Evolutionary conservation across 2,329 filamentous ascomycete species (phyloP).

Genomic region (Akanthomyces lecanii): DNA sequence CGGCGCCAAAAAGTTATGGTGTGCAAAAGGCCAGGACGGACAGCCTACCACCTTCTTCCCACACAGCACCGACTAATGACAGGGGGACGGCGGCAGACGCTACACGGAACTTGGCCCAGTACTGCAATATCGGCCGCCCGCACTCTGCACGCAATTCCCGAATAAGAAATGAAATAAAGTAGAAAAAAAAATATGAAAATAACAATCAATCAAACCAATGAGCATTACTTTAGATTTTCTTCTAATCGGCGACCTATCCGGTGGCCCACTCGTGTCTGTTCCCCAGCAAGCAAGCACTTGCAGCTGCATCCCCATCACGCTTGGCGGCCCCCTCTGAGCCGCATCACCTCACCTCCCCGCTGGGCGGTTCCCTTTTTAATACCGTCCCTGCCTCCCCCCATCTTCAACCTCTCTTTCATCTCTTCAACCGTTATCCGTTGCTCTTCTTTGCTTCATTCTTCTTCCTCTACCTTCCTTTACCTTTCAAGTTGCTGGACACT

Average conservation of each 20-base stretch:
- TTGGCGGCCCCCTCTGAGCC: neutral
- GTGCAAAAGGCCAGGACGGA: too few relatives aligned
- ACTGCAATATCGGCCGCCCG: slow-evolving; percentile 7
- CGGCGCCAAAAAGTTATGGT: too few relatives aligned
- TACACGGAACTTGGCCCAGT: neutral
- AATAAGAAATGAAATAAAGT: neutral
- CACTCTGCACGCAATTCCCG: neutral
- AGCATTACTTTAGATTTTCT: too few relatives aligned
- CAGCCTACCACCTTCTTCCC: too few relatives aligned
- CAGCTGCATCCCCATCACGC: neutral
- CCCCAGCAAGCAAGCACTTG: neutral
- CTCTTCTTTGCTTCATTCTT: neutral
- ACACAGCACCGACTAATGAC: too few relatives aligned
- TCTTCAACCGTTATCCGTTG: neutral
- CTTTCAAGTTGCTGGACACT: slow-evolving; percentile 17
- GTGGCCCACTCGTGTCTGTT: neutral
- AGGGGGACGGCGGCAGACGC: too few relatives aligned
- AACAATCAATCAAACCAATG: too few relatives aligned
- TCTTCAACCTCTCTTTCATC: neutral
- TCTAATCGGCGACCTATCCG: neutral
- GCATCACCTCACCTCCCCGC: neutral
- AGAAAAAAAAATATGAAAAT: neutral
- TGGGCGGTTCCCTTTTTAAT: slow-evolving; percentile 3
- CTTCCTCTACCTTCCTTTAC: slow-evolving; percentile 3
- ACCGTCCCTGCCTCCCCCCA: neutral